Conservation (phyloP, 306 rosid species). For the Purshia tridentata region DNA sequence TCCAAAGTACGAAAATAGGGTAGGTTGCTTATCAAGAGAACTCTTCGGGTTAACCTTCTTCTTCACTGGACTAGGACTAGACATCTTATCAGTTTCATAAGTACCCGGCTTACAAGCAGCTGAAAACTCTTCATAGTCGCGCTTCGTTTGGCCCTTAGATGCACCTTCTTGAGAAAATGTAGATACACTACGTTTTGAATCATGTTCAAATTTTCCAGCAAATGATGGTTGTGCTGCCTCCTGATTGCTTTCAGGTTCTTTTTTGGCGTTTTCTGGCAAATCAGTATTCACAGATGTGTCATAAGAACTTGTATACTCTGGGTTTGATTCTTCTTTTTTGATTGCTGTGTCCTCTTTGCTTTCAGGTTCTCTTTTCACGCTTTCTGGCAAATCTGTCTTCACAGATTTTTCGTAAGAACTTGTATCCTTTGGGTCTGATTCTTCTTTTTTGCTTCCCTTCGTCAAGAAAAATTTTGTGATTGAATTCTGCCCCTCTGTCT, state of each 20-base stretch:
- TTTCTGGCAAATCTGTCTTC: constrained; percentile 33
- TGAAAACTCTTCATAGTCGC: constrained; percentile 45
- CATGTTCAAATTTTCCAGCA: constrained; percentile 30
- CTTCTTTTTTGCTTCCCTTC: constrained; percentile 48
- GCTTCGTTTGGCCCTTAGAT: constrained; percentile 44
- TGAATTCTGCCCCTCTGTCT: constrained; percentile 48
- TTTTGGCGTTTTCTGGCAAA: constrained; percentile 25
- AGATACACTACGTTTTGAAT: constrained; percentile 26
- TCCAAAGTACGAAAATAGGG: constrained; percentile 66
- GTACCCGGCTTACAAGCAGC: constrained; percentile 38
- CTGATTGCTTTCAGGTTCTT: constrained; percentile 31
- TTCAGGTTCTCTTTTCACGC: constrained; percentile 36
- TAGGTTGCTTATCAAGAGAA: constrained; percentile 56
- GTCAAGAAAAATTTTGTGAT: constrained; percentile 65
- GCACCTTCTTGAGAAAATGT: constrained; percentile 29
- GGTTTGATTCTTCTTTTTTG: constrained; percentile 35
- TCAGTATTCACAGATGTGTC: constrained; percentile 32
- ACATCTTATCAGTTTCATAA: constrained; percentile 26
- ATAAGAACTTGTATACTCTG: constrained; percentile 23
- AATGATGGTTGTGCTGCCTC: not conserved
- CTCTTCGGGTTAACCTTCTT: constrained; percentile 53
- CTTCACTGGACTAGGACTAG: constrained; percentile 42
- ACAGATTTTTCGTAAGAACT: constrained; percentile 12
- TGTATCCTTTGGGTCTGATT: constrained; percentile 32
- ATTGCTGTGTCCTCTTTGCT: not conserved